These are phyloP conservation scores for Ministeria vibrans DNA, from an alignment of 78 protist genomes.

Conservation along the genomic window DNA sequence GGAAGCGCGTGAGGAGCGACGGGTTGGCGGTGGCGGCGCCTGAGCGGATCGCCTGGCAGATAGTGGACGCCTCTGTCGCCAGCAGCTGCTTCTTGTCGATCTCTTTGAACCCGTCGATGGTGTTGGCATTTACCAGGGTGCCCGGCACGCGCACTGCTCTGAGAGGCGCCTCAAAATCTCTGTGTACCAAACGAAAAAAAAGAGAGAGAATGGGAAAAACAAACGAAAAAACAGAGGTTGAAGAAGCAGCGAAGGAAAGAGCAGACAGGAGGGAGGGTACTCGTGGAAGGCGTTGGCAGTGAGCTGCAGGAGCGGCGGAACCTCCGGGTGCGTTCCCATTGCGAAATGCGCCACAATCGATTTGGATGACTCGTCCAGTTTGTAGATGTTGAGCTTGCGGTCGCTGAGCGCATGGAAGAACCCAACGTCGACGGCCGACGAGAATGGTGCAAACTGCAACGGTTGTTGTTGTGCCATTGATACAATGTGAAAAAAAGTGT, in stretches of 20 bases:
- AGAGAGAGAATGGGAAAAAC: neutral
- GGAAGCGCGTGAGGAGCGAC: constrained; percentile 36
- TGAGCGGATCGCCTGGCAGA: constrained; percentile 43
- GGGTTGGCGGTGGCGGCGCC: constrained; percentile 57
- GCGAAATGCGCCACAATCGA: neutral
- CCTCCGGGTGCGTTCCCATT: neutral
- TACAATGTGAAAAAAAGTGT: no score
- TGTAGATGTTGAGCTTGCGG: neutral
- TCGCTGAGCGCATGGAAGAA: neutral
- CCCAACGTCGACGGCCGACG: neutral
- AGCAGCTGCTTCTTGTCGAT: constrained; percentile 12
- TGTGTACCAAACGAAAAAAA: neutral
- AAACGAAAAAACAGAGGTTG: neutral
- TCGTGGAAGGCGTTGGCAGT: neutral
- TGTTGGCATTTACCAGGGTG: neutral
- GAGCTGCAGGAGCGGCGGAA: neutral
- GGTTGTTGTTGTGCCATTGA: no score
- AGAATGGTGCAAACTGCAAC: constrained; percentile 4
- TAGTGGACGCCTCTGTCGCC: neutral
- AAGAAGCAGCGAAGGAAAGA: neutral
- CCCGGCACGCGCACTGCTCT: constrained; percentile 4
- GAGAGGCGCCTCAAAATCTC: neutral
- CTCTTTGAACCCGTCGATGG: neutral
- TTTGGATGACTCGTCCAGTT: neutral
- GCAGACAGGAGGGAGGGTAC: neutral